Percentiles rank a stretch among this genome's conserved stretches.
Conservation (phyloP, 306 rosid genomes). For the Rubus parviflorus region DNA sequence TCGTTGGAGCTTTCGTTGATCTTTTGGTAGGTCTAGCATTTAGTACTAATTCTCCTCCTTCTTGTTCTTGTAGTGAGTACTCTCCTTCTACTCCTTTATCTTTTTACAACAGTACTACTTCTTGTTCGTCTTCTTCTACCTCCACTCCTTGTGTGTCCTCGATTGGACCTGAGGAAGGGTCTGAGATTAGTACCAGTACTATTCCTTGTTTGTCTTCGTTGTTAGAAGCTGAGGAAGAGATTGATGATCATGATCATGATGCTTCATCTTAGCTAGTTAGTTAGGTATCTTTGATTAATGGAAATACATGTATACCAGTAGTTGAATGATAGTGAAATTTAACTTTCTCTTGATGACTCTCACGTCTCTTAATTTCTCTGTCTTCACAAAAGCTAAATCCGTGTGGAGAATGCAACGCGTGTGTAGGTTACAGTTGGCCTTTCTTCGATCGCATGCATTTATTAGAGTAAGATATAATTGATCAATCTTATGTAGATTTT, state of each 20-base stretch:
- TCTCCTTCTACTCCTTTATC: conserved; percentile 43
- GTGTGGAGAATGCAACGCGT: background rate
- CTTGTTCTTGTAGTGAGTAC: conserved; percentile 5
- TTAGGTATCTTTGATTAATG: conserved; percentile 9
- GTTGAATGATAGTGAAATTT: conserved; percentile 15
- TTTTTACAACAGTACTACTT: conserved; percentile 29
- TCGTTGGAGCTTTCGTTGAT: conserved; percentile 75
- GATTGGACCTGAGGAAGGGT: conserved; percentile 36
- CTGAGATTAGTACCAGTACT: conserved; percentile 14
- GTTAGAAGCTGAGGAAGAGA: conserved; percentile 45
- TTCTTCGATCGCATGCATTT: background rate
- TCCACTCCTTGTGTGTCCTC: conserved; percentile 40
- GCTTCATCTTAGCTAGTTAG: conserved; percentile 30
- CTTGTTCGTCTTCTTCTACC: conserved; percentile 43
- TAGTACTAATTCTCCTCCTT: background rate
- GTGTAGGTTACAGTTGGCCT: background rate
- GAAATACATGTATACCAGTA: conserved; percentile 24
- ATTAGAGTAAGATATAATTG: background rate
- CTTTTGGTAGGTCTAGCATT: conserved; percentile 52
- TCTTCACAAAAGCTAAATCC: background rate
- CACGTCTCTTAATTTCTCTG: background rate
- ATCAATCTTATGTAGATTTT: background rate
- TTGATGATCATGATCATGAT: conserved; percentile 9
- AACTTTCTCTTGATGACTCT: conserved; percentile 9
- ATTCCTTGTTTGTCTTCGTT: conserved; percentile 46